Evolutionary conservation across 2,329 filamentous ascomycete species (phyloP), one percentile per base, ranked within the genome.

Genomic region (Claviceps digitariae): DNA sequence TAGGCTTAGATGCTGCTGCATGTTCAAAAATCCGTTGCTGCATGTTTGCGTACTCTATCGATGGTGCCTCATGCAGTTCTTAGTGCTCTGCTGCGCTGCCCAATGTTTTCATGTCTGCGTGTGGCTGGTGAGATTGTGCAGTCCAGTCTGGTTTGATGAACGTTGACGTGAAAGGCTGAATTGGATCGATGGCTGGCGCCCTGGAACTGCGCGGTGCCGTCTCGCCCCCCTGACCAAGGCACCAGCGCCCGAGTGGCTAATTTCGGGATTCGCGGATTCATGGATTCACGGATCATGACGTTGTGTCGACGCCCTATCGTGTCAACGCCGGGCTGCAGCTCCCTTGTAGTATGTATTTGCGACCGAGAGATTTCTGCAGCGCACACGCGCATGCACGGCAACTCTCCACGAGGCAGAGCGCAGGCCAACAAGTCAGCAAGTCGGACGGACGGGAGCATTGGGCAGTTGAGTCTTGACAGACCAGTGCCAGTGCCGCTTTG

Each of bases 171-270:
- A 34, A 12, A 34, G 31, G 31, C 31, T 34, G 31, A 34, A 34
- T 29, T 29, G n/a, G n/a, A n/a, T 34, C 8, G 10, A 34, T 12
- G 10, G 4, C 31, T 9, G 31, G 31, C 9, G 31, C 31, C 31
- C 31, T 34, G 31, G 31, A 34, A 2, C n/a, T n/a, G n/a, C 36
- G 36, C 2, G 4, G 17, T 2, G 36, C 36, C 9, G 38, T 29
- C 36, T 52, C 43, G 49, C 27, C 52, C 48, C 27, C 52, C 48
- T 43, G 49, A 52, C 44, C 25, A 46, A 40, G 34, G 36, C 40
- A 45, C 49, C 34, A 21, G 41, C 44, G 52, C 52, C 49, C 45
- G 49, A 54, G 53, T 48, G 53, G 53, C 49, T 49, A 51, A 51
- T 17, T 34, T 49, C 21, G 38, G 36, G 49, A 49, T 48, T 48